Percentiles rank a stretch among this genome's conserved stretches.
Conservation (phyloP, 495 filamentous ascomycete genomes). For the Talaromyces proteolyticus region DNA sequence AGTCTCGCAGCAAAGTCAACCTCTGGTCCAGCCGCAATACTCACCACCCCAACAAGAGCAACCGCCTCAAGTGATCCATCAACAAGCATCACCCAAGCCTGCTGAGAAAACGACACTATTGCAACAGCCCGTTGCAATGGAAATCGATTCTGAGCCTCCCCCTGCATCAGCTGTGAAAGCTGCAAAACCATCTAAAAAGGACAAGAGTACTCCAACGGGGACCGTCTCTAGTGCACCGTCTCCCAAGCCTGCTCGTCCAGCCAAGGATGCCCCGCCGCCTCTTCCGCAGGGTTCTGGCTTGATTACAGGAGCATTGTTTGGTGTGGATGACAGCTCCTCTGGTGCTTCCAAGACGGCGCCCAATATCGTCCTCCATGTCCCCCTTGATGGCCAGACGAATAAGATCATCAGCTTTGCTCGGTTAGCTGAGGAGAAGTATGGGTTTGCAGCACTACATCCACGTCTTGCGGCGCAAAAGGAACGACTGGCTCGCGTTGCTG, state of each 20-base stretch:
- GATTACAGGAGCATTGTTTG: slow-evolving; percentile 57
- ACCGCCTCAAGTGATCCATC: slow-evolving; percentile 7
- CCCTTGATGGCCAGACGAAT: slow-evolving; percentile 71
- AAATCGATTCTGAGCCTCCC: slow-evolving; percentile 22
- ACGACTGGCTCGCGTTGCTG: slow-evolving; percentile 74
- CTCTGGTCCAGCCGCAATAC: slow-evolving; percentile 11
- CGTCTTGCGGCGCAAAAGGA: slow-evolving; percentile 79
- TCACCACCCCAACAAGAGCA: slow-evolving; percentile 3
- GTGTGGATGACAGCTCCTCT: slow-evolving; percentile 35
- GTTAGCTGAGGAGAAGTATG: slow-evolving; percentile 87
- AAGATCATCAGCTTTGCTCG: slow-evolving; percentile 94
- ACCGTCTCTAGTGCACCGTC: slow-evolving; percentile 52
- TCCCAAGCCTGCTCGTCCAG: slow-evolving; percentile 49
- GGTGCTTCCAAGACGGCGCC: slow-evolving; percentile 55
- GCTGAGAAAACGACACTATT: slow-evolving; percentile 4
- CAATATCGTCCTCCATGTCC: slow-evolving; percentile 79
- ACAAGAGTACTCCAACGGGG: slow-evolving; percentile 35
- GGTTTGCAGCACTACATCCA: slow-evolving; percentile 89
- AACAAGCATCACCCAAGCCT: slow-evolving; percentile 12
- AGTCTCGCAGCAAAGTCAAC: slow-evolving; percentile 1
- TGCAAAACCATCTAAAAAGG: slow-evolving; percentile 23
- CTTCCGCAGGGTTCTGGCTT: slow-evolving; percentile 64
- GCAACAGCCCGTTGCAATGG: slow-evolving; percentile 23
- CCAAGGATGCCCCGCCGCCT: slow-evolving; percentile 45
- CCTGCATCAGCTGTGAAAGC: slow-evolving; percentile 4